These are phyloP conservation scores for Kondoa malvinella DNA, from an alignment of 768 basidiomycete genomes.

Conservation along the genomic window DNA sequence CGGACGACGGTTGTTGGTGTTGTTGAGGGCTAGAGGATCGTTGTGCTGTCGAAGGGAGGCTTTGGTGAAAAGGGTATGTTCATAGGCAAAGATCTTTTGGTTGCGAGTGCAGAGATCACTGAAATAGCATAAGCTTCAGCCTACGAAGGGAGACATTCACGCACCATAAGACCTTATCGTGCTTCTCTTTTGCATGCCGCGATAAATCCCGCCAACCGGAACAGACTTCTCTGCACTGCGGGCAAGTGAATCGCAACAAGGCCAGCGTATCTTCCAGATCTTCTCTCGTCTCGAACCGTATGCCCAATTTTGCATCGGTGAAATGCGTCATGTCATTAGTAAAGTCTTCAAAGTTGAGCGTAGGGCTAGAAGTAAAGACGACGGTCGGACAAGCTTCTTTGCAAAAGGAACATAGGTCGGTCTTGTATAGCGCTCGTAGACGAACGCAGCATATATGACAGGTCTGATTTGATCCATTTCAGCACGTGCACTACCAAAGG, in stretches of 20 bases:
- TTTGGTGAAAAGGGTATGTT: slow-evolving; percentile 66
- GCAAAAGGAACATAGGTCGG: slow-evolving; percentile 83
- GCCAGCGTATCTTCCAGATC: slow-evolving; percentile 91
- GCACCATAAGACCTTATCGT: slow-evolving; percentile 67
- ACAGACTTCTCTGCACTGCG: slow-evolving; percentile 67
- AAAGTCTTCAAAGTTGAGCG: slow-evolving; percentile 22
- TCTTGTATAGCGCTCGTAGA: slow-evolving; percentile 81
- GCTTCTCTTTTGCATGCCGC: slow-evolving; percentile 57
- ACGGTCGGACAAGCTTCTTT: slow-evolving; percentile 44
- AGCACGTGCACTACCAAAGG: background rate
- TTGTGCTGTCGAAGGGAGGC: slow-evolving; percentile 29
- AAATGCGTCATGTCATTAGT: slow-evolving; percentile 20
- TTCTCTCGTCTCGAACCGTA: slow-evolving; percentile 73
- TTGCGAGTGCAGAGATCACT: slow-evolving; percentile 72
- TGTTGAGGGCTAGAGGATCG: slow-evolving; percentile 46
- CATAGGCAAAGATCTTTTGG: slow-evolving; percentile 92
- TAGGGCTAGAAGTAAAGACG: slow-evolving; percentile 26
- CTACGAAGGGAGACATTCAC: slow-evolving; percentile 25
- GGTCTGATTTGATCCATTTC: slow-evolving; percentile 37
- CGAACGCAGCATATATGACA: slow-evolving; percentile 87
- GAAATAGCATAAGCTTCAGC: background rate
- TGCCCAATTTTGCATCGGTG: slow-evolving; percentile 38
- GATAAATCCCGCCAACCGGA: slow-evolving; percentile 81
- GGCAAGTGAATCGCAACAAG: slow-evolving; percentile 85
- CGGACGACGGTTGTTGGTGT: slow-evolving; percentile 34